phyloP scores from a whole-genome alignment of 768 basidiomycete genomes.

The Phylloporus sp. region DNA sequence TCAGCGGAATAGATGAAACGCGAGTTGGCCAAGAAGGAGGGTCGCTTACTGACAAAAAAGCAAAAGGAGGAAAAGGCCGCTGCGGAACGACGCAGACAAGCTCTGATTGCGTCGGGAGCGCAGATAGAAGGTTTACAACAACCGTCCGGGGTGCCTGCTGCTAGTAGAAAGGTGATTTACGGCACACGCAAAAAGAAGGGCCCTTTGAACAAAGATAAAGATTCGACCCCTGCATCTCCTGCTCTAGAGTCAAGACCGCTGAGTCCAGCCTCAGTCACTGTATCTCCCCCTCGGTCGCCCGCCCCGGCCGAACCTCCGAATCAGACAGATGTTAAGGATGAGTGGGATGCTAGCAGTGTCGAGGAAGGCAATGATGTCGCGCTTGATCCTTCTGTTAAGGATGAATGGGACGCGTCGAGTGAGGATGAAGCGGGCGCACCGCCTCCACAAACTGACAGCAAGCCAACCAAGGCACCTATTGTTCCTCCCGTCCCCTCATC shows the following conservation, averaged over 20 bases:
- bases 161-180: constrained; percentile 72
- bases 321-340: constrained; percentile 37
- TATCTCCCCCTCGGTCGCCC: constrained; percentile 22
- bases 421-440: constrained; percentile 43
- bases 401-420: constrained; percentile 69
- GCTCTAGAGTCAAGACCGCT: constrained; percentile 51
- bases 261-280: constrained; percentile 29
- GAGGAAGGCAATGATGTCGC: constrained; percentile 34
- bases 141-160: constrained; percentile 35
- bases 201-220: constrained; percentile 41
- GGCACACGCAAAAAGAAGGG: constrained; percentile 79
- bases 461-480: constrained; percentile 12
- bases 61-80: constrained; percentile 91
- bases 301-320: constrained; percentile 27
- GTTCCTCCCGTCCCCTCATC: not conserved
- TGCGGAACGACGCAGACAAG: constrained; percentile 87
- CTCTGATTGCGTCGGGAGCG: constrained; percentile 83
- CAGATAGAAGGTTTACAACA: constrained; percentile 87
- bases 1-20: constrained; percentile 64
- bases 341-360: constrained; percentile 48
- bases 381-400: constrained; percentile 37
- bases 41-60: constrained; percentile 91
- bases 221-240: constrained; percentile 38
- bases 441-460: constrained; percentile 9
- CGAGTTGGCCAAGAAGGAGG: constrained; percentile 90